Conservation (phyloP, 441 rosid species). For the Erodium texanum region DNA sequence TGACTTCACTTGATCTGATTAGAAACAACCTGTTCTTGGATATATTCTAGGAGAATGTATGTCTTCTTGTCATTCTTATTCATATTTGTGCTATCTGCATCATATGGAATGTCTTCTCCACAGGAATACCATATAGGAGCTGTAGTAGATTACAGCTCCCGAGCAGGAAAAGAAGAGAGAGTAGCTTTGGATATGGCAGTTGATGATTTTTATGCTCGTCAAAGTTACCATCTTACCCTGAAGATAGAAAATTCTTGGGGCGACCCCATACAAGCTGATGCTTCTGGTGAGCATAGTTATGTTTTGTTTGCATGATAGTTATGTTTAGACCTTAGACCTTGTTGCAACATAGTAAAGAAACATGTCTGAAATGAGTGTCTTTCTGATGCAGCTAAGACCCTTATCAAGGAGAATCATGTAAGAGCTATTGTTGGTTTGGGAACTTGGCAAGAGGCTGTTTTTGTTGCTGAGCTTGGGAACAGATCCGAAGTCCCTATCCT, state of each 20-base stretch:
- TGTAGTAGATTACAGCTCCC: conserved; percentile 9
- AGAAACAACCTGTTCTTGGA: not conserved
- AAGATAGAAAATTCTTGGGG: not conserved
- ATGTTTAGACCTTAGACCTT: not conserved
- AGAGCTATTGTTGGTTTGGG: conserved; percentile 18
- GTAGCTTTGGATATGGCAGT: conserved; percentile 8
- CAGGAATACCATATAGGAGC: conserved; percentile 13
- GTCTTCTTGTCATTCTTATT: not conserved
- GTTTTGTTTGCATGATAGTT: not conserved
- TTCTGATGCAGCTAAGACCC: conserved; percentile 14
- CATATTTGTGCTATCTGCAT: not conserved
- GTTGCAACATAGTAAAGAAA: too few relatives aligned
- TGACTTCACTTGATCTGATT: too few relatives aligned
- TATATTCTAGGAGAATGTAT: not conserved
- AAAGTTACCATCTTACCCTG: not conserved
- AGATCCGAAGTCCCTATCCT: conserved; percentile 14
- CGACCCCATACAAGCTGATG: conserved; percentile 12
- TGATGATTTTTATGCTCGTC: not conserved
- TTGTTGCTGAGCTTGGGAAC: conserved; percentile 15
- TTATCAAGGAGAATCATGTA: conserved; percentile 16
- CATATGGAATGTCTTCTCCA: conserved; percentile 1
- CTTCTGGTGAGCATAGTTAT: conserved; percentile 8
- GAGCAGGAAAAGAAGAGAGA: conserved; percentile 14
- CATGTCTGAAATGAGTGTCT: not conserved
- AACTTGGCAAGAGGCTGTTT: conserved; percentile 12